Conservation (phyloP, 2,329 filamentous ascomycete species). For the Neonectria faginata region DNA sequence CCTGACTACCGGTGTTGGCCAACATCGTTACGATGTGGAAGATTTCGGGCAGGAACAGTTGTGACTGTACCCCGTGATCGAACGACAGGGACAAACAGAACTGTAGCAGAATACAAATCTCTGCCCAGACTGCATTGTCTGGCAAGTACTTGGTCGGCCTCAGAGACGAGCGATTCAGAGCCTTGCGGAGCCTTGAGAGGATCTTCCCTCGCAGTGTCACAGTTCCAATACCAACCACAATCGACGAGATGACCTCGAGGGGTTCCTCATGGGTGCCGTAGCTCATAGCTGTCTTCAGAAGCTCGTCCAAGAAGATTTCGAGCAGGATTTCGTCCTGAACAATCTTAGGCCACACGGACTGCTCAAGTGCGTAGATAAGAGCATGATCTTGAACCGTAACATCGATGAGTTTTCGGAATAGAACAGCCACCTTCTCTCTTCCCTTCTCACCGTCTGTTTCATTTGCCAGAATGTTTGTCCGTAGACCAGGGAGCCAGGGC, state of each 20-base stretch:
- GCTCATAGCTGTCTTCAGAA: conserved; percentile 71
- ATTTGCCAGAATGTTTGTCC: conserved; percentile 67
- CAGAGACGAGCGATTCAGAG: conserved; percentile 74
- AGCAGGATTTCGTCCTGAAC: conserved; percentile 73
- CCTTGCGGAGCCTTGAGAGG: conserved; percentile 73
- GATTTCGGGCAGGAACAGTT: conserved; percentile 75
- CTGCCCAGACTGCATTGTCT: conserved; percentile 76
- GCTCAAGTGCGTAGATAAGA: conserved; percentile 70
- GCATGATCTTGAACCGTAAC: conserved; percentile 71
- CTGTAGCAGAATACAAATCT: conserved; percentile 74
- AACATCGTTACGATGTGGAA: conserved; percentile 80
- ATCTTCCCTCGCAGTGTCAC: conserved; percentile 74
- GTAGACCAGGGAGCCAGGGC: conserved; percentile 73
- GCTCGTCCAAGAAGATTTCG: conserved; percentile 75
- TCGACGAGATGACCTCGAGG: conserved; percentile 70
- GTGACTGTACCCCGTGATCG: conserved; percentile 74
- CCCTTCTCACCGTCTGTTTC: conserved; percentile 74
- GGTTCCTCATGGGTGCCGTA: conserved; percentile 69
- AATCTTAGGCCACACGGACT: conserved; percentile 74
- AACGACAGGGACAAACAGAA: conserved; percentile 76
- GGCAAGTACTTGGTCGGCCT: conserved; percentile 73
- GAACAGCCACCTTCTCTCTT: conserved; percentile 70
- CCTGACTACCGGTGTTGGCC: conserved; percentile 70
- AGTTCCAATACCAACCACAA: conserved; percentile 72
- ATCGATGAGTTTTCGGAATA: conserved; percentile 76